phyloP scores from a whole-genome alignment of 805 yeast species.

The Starmerella cellae region DNA sequence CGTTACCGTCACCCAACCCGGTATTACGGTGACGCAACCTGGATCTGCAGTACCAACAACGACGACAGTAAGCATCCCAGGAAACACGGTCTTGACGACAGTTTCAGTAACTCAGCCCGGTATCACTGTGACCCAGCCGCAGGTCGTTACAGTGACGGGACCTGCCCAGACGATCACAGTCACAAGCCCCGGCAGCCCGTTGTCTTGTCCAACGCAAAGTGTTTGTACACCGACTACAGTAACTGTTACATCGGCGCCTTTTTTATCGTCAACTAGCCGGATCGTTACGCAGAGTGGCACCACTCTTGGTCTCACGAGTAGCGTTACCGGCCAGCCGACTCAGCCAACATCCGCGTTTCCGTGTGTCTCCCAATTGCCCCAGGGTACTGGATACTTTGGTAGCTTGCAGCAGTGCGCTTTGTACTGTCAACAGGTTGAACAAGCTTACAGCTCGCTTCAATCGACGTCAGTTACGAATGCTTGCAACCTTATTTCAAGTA shows the following conservation, averaged over 20 bases:
- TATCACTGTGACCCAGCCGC: slow-evolving; percentile 11
- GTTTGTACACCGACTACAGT: slow-evolving; percentile 9
- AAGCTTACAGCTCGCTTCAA: background rate
- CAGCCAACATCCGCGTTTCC: slow-evolving; percentile 12
- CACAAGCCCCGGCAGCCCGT: slow-evolving; percentile 12
- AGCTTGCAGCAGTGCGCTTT: slow-evolving; percentile 8
- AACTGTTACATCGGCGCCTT: slow-evolving; percentile 23
- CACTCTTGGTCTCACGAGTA: slow-evolving; percentile 28
- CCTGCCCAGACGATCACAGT: slow-evolving; percentile 14
- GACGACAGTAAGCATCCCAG: slow-evolving; percentile 4
- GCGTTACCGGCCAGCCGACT: slow-evolving; percentile 24
- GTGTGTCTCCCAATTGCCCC: slow-evolving; percentile 11
- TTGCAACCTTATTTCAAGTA: slow-evolving; percentile 7
- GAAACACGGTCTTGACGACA: slow-evolving; percentile 1
- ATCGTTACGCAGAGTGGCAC: slow-evolving; percentile 28
- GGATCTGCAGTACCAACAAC: slow-evolving; percentile 11
- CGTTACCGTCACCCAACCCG: slow-evolving; percentile 20
- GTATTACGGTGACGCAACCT: slow-evolving; percentile 16
- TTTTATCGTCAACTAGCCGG: slow-evolving; percentile 30
- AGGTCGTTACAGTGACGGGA: slow-evolving; percentile 2
- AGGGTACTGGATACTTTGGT: slow-evolving; percentile 10
- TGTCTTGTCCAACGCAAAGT: slow-evolving; percentile 9
- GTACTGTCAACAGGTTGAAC: slow-evolving; percentile 11
- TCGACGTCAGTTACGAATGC: background rate
- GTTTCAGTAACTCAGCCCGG: slow-evolving; percentile 15